Evolutionary conservation across 2,329 filamentous ascomycete species (phyloP), one percentile per base, ranked within the genome.

Genomic region (Lasiodiplodia citricola): DNA sequence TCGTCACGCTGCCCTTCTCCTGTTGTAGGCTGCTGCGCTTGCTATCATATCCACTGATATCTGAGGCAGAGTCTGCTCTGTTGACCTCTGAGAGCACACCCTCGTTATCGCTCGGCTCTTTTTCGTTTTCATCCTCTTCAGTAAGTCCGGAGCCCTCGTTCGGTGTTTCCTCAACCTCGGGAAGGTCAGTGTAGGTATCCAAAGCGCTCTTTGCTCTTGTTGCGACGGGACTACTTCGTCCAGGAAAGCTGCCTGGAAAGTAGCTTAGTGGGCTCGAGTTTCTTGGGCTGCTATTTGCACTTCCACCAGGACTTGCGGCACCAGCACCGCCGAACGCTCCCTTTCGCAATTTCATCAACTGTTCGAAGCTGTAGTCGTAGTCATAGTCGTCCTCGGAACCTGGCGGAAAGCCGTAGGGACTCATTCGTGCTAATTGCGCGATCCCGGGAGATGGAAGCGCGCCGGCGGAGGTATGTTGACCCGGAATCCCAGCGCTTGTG

Each of bases 291-390:
- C 75, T 76, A 4, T 73, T 71, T 23, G 71, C 60, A 21, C 73
- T 74, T 71, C 87, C 91, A 0, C 86, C 89, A 74, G 93, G 66
- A 21, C 55, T 60, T 10, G 47, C 51, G 3, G 52, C 56, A 25
- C 66, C 58, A 38, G 66, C 91, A 68, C 92, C 96, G 28, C 93
- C 93, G 87, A 92, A 97, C 0, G 93, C 91, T 62, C 87, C 90
- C 13, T 88, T 90, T 3, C 94, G 88, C 52, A 96, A 80, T 70
- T 89, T 91, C 80, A 93, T 84, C 18, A 97, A 83, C 0, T 91
- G 87, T 58, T 90, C 90, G 8, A 96, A 81, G 28, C 87, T 91
- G 87, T 96, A 92, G 69, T 93, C 90, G 66, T 87, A 85, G 67
- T 93, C 82, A 8, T 87, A 85, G 67, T 93, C 82, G 13, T 86